Evolutionary conservation across 176 grass and related monocot species (phyloP), one percentile per base, ranked within the genome.

Genomic region (Bromus sterilis): DNA sequence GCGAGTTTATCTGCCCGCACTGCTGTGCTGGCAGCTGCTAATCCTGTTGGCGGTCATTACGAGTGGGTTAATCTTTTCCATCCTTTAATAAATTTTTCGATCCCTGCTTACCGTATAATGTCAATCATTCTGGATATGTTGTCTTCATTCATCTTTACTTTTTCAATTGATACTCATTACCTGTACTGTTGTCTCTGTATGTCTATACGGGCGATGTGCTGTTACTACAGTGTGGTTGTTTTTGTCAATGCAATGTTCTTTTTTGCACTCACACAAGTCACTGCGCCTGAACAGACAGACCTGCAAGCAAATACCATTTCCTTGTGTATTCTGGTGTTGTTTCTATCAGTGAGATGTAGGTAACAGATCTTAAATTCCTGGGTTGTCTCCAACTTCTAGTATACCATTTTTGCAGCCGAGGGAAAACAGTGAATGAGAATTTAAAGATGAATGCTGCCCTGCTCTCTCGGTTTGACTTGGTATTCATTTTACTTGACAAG

Each of bases 21-120:
- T 24, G 94, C 95, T 68, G 86, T 98, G 41, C 80, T 98, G 34
- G 95, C 95, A 68, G 95, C 95, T 66, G 95, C 95, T 65, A 98
- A 98, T 88, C 95, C 95, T 84, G 88, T 94, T 65, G 92, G 92
- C 61, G 95, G 95, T 84, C 95, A 98, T 80, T 98, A 98, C 76
- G 82, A 95, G 95, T 93, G 80, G 32, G 95, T 97, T 74, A 84
- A 87, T 78, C 7, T 60, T 88, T 82, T 82, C 60, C 58, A 59
- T 69, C 55, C 62, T 32, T 89, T 35, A 58, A 44, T 8, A 77
- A 77, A 76, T 5, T 3, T 65, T 55, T 77, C 16, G n/a, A 56
- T 39, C 58, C 65, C 14, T 80, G 56, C 78, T 78, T 78, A 31
- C 7, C 74, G 59, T 39, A 11, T 66, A 53, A 57, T 55, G 32